Evolutionary conservation across 768 basidiomycete species (phyloP).

Genomic region (Kondoa subrosea): DNA sequence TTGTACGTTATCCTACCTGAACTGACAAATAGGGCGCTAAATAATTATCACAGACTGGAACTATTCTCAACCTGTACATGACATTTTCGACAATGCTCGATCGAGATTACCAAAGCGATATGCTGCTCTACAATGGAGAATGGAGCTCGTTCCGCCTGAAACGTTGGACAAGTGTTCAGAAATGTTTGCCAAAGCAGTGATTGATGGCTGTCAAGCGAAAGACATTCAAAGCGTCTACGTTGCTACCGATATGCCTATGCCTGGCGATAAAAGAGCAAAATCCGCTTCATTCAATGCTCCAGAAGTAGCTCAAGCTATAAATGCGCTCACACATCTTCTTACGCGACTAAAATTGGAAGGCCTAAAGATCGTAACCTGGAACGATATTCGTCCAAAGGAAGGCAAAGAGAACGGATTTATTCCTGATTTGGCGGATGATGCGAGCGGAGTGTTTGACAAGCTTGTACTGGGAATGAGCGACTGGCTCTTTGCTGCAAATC

Average conservation of each 20-base stretch:
- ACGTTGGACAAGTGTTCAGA: constrained; percentile 1
- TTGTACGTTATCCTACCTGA: neutral
- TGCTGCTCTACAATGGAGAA: neutral
- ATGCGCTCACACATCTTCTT: neutral
- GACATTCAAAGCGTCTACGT: constrained; percentile 2
- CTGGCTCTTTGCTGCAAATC: constrained; percentile 2
- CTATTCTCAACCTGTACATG: neutral
- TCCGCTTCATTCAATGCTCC: neutral
- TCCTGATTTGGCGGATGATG: neutral
- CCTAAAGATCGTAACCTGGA: constrained; percentile 6
- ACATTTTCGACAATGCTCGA: neutral
- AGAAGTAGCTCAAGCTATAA: neutral
- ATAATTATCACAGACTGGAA: neutral
- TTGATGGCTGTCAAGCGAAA: neutral
- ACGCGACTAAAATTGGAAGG: neutral
- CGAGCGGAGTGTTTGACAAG: constrained; percentile 8
- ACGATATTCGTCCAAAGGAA: constrained; percentile 1
- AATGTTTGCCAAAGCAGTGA: constrained; percentile 8
- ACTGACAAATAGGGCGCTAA: neutral
- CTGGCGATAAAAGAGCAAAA: neutral
- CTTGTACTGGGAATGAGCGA: constrained; percentile 4
- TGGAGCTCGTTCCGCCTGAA: neutral
- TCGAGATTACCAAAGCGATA: neutral
- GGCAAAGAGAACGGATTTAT: neutral
- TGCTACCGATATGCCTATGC: constrained; percentile 9